Evolutionary conservation across 331 rosid genomes (phyloP).

Genomic region (Quercus tomentella): DNA sequence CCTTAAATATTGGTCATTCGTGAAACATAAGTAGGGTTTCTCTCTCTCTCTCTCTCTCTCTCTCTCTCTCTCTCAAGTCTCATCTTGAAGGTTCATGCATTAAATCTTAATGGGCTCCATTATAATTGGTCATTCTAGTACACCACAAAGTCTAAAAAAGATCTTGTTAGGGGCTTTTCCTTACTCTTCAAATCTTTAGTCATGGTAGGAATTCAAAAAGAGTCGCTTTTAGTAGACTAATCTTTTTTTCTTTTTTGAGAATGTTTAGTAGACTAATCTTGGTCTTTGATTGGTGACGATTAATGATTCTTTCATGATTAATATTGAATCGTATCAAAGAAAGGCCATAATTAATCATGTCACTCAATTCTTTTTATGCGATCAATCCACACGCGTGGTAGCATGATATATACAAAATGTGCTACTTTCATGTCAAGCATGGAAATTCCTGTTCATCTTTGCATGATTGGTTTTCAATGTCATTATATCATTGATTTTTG

Average conservation of each 20-base stretch:
- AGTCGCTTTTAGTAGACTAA: not conserved
- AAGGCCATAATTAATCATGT: not conserved
- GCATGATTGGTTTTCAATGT: too few species aligned
- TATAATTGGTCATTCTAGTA: not conserved
- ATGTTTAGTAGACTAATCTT: not conserved
- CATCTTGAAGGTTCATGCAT: slow-evolving; percentile 29
- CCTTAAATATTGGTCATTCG: too few species aligned
- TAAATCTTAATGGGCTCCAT: slow-evolving; percentile 25
- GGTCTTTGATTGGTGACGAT: not conserved
- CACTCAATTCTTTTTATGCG: not conserved
- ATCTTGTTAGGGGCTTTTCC: not conserved
- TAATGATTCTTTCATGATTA: not conserved
- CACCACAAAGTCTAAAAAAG: not conserved
- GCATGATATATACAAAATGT: not conserved
- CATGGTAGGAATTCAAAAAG: not conserved
- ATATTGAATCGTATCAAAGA: not conserved
- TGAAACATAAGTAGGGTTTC: too few species aligned
- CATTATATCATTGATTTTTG: too few species aligned
- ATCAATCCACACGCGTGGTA: not conserved
- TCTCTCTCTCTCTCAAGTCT: too few species aligned
- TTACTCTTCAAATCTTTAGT: not conserved
- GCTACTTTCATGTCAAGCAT: too few species aligned
- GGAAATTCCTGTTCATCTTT: too few species aligned
- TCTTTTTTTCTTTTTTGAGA: not conserved
- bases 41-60: too few species aligned